phyloP scores from a whole-genome alignment of 164 flowering plant genomes.

The Hamamelis virginiana region DNA sequence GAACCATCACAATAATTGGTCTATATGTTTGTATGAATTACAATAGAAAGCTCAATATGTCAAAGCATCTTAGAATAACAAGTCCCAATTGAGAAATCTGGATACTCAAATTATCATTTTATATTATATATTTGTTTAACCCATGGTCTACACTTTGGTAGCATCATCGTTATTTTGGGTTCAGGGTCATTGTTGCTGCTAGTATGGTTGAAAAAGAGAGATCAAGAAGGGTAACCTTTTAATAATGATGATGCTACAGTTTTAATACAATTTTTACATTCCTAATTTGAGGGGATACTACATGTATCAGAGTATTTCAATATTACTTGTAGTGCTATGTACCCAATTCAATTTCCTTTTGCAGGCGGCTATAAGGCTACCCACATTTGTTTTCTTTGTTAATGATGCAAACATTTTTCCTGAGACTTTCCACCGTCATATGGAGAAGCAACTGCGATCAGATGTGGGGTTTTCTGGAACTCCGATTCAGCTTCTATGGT shows the following conservation, averaged over 20 bases:
- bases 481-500: constrained; percentile 96
- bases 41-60: background rate
- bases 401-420: constrained; percentile 95
- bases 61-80: background rate
- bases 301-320: too few species aligned
- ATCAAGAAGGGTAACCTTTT: constrained; percentile 65
- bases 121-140: background rate
- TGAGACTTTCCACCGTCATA: constrained; percentile 82
- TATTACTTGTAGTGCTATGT: background rate
- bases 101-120: background rate
- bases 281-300: too few species aligned
- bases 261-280: too few species aligned
- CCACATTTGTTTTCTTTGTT: constrained; percentile 98
- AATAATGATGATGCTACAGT: too few species aligned
- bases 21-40: background rate
- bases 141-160: background rate
- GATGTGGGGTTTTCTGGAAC: constrained; percentile 93
- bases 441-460: constrained; percentile 92
- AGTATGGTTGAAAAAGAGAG: constrained; percentile 82
- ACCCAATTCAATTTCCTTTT: constrained; percentile 11
- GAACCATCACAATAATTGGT: too few species aligned
- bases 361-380: constrained; percentile 98
- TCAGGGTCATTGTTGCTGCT: constrained; percentile 84
- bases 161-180: constrained; percentile 1
- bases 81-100: background rate